These are phyloP conservation scores for Exophiala viscosa DNA, from an alignment of 2,329 filamentous ascomycete species.

Conservation along the genomic window DNA sequence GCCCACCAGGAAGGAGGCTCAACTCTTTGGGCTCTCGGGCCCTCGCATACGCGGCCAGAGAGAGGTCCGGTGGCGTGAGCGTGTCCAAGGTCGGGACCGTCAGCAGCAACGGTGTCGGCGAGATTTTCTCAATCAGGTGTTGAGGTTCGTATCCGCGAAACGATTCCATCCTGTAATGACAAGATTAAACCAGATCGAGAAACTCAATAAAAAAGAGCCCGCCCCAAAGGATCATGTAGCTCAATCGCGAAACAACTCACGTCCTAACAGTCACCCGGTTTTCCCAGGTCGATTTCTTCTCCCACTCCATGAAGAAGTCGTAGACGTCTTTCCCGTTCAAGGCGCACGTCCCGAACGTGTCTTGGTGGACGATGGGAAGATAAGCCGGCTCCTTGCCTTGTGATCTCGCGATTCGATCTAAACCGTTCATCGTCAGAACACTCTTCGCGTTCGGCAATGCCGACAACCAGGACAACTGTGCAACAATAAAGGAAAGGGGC, in stretches of 20 bases:
- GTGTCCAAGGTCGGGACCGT: slow-evolving; percentile 35
- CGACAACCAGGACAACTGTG: too few relatives aligned
- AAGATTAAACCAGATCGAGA: too few relatives aligned
- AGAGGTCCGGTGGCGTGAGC: slow-evolving; percentile 34
- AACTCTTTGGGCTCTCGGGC: slow-evolving; percentile 41
- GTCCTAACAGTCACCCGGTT: slow-evolving; percentile 38
- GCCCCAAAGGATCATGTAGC: too few relatives aligned
- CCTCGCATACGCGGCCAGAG: slow-evolving; percentile 36
- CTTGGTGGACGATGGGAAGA: slow-evolving; percentile 34
- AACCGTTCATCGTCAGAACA: background rate
- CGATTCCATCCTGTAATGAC: slow-evolving; percentile 17
- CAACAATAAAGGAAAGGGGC: too few relatives aligned
- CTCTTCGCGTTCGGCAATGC: too few relatives aligned
- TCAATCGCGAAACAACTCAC: too few relatives aligned
- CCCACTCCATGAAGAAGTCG: slow-evolving; percentile 35
- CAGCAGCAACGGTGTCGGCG: slow-evolving; percentile 40
- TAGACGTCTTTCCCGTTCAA: slow-evolving; percentile 37
- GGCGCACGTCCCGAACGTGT: slow-evolving; percentile 32
- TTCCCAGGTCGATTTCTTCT: slow-evolving; percentile 36
- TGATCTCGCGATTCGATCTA: slow-evolving; percentile 31
- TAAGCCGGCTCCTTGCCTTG: slow-evolving; percentile 31
- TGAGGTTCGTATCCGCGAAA: slow-evolving; percentile 27
- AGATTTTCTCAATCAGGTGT: slow-evolving; percentile 36
- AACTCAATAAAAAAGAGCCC: too few relatives aligned
- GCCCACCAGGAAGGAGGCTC: slow-evolving; percentile 36